Base-by-base conservation (phyloP, 2,329 filamentous ascomycete genomes). In the Penicillium carneum region DNA sequence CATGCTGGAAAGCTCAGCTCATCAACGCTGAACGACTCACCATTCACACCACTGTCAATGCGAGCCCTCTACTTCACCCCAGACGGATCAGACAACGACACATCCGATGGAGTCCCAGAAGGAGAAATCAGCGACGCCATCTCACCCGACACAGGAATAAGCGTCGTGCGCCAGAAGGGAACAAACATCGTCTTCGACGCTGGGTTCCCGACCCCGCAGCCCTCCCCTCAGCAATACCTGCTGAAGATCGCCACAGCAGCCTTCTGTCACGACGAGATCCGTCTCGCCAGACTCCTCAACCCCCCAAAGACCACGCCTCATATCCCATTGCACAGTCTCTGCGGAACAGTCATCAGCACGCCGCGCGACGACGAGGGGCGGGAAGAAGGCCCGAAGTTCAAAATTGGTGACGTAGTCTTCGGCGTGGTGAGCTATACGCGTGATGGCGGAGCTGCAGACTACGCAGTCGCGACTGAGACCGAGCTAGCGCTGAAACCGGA, bases 361-460 rank as follows among this genome's bases (percentile, higher is more conserved):
- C 76, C 77, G 2, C 47, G 62, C 1, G 60, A 69, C 42, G 73
- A 78, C 50, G 65, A 76, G 34, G 64, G 68, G n/a, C 66, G 58
- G n/a, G 59, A 69, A 1, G 65, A 68, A 8, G 75, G 76, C 0
- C 74, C 79, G 0, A 73, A 69, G 36, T 81, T 78, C 66, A 76
- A 76, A 62, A 70, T 80, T 14, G 77, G 74, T 1, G 79, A 81
- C 51, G 61, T 70, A 41, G 77, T 81, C 10, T 77, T 76, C 57
- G 79, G 75, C 0, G 65, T 81, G 9, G 58, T 80, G 6, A 75
- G 72, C 43, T 74, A 76, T 58, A 69, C 68, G 2, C 70, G 76
- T 11, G 76, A 80, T 47, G 79, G 79, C 9, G 79, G 75, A 4
- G 79, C 79, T 1, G 79, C 79, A 4, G 78, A 80, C 49, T 80